Percentiles rank a stretch among this genome's conserved stretches.
Evolutionary conservation across 805 yeast genomes (phyloP).

Genomic region (Starmerella vaccinii): DNA sequence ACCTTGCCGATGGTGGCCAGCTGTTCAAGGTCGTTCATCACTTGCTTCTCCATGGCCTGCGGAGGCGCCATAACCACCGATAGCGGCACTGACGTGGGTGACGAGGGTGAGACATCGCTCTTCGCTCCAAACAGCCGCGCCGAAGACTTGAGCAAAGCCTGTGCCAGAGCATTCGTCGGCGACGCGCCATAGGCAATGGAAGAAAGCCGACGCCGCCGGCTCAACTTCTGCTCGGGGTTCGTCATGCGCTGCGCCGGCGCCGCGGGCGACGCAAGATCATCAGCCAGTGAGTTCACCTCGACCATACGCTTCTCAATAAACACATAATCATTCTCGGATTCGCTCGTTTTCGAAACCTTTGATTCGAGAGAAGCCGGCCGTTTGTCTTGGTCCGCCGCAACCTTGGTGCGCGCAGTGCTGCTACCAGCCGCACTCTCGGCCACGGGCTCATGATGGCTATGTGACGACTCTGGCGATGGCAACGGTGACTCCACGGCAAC

Average conservation of each 20-base stretch:
- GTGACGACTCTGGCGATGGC: conserved; percentile 18
- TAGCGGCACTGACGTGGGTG: conserved; percentile 12
- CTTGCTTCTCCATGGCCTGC: conserved; percentile 24
- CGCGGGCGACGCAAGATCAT: conserved; percentile 53
- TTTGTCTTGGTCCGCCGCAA: neutral
- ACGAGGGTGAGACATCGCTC: conserved; percentile 14
- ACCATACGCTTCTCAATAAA: conserved; percentile 91
- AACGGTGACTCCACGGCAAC: conserved; percentile 29
- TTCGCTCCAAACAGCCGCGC: conserved; percentile 66
- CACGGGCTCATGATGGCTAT: neutral
- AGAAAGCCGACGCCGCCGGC: conserved; percentile 27
- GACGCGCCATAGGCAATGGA: conserved; percentile 33
- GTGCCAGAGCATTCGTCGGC: conserved; percentile 80
- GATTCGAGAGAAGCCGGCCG: too few species aligned
- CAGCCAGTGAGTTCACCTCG: conserved; percentile 92
- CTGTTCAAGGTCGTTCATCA: conserved; percentile 44
- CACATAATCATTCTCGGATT: conserved; percentile 43
- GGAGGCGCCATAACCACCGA: conserved; percentile 9
- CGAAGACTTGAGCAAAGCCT: conserved; percentile 79
- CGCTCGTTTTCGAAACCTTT: neutral
- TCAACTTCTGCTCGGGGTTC: conserved; percentile 14
- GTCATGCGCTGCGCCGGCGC: conserved; percentile 13
- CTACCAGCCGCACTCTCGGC: neutral
- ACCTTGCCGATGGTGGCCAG: conserved; percentile 88
- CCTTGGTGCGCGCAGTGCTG: neutral